Percentiles rank a stretch among this genome's conserved stretches.
Conservation (phyloP, 2,329 filamentous ascomycete genomes). For the Sclerotinia glacialis region DNA sequence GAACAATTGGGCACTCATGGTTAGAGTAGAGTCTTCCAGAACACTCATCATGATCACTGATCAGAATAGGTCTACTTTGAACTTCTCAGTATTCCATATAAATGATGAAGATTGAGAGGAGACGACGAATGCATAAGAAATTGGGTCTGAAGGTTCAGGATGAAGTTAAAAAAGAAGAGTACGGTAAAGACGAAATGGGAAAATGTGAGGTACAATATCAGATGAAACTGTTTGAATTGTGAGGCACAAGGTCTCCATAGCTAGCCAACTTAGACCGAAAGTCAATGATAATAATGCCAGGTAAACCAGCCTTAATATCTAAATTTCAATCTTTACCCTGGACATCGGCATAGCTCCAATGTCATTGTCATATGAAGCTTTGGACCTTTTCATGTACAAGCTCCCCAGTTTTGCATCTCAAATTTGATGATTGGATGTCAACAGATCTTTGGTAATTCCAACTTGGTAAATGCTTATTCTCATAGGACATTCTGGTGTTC, state of each 20-base stretch:
- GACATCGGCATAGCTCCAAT: not conserved
- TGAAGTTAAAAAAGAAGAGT: not conserved
- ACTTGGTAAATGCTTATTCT: slow-evolving; percentile 13
- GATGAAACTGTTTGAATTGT: not conserved
- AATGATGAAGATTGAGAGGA: not conserved
- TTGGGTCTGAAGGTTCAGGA: not conserved
- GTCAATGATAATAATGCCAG: not conserved
- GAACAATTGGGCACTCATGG: not conserved
- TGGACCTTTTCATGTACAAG: not conserved
- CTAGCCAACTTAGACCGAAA: not conserved
- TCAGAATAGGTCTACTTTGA: not conserved
- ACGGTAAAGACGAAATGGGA: not conserved
- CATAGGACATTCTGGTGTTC: not conserved
- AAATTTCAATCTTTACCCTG: not conserved
- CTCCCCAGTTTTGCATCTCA: slow-evolving; percentile 1
- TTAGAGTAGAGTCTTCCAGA: not conserved
- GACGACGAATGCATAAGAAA: no score
- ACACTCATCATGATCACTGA: not conserved
- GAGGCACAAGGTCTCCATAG: not conserved
- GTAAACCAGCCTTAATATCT: not conserved
- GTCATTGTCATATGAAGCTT: not conserved
- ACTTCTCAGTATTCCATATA: not conserved
- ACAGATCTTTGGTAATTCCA: not conserved
- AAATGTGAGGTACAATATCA: not conserved
- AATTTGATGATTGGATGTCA: not conserved